phyloP scores from a whole-genome alignment of 1,284 basidiomycete species.

The Papiliotrema flavescens region DNA sequence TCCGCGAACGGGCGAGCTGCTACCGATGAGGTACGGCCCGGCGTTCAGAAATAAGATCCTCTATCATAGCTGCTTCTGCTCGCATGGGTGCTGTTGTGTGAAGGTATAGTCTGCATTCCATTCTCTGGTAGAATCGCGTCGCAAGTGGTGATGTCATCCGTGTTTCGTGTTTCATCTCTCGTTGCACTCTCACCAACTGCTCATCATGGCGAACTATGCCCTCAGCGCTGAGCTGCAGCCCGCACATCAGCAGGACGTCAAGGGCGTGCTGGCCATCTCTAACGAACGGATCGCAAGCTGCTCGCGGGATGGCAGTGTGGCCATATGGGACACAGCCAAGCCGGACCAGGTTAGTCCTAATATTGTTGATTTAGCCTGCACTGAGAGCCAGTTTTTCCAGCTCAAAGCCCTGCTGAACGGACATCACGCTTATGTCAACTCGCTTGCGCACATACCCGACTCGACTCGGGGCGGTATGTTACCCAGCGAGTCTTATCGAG shows the following conservation, averaged over 20 bases:
- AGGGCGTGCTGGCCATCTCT: conserved; percentile 26
- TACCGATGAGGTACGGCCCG: no score
- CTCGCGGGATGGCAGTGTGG: conserved; percentile 32
- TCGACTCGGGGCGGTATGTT: background rate
- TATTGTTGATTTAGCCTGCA: background rate
- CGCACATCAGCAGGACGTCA: conserved; percentile 27
- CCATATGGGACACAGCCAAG: conserved; percentile 19
- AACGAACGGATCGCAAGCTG: conserved; percentile 21
- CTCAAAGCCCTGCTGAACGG: conserved; percentile 23
- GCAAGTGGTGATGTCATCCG: no score
- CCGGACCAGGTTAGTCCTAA: background rate
- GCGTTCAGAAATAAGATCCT: no score
- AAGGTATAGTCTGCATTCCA: no score
- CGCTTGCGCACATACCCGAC: conserved; percentile 26
- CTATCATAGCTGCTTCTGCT: no score
- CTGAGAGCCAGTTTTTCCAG: conserved; percentile 5
- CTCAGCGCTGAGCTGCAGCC: conserved; percentile 16
- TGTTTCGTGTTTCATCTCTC: no score
- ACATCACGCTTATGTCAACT: conserved; percentile 40
- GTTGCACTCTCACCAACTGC: no score
- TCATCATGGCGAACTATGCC: no score
- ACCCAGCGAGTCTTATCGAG: background rate
- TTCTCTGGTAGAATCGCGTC: no score
- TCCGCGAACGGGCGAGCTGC: no score
- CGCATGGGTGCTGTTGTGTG: no score